Base-by-base conservation (phyloP, 352 stramenopile species). In the Globisporangium viniferum region DNA sequence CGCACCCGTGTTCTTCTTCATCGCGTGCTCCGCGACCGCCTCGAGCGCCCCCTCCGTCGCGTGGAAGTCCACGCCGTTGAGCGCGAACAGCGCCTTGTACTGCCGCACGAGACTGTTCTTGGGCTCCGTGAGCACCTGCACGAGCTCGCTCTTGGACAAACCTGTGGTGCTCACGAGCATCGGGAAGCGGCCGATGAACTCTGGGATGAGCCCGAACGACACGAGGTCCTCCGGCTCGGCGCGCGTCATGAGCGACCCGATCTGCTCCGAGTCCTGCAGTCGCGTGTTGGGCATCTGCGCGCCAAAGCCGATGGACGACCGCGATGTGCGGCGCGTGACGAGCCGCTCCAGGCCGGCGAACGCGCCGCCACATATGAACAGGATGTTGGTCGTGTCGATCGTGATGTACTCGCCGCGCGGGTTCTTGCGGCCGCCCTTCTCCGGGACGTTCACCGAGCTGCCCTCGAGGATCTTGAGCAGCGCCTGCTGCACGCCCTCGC, bases 381-480 rank as follows among this genome's bases (percentile, higher is more conserved):
- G 78, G 66, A 99, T 99, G 73, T 99, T 98, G 31, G 93, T 98
- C 61, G 97, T 99, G 79, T 99, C 97, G 70, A 99, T 99, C 66
- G 97, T 93, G 68, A 99, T 94, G 75, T 98, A 98, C 74, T 99
- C 97, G 68, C 92, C 95, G 46, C 93, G 86, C 33, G 96, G 96
- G 78, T 99, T 98, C 84, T 99, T 99, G 36, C 95, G 88, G 8
- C 95, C 96, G 59, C 93, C 90, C 74, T 98, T 98, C 76, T 99
- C 98, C 22, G 97, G 97, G 59, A 99, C 97, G 80, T 99, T 99
- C 31, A 99, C 94, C 18, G 97, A 82, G 72, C 95, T 98, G 35
- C 97, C 97, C 84, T 99, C 97, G 0, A 99, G 90, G 82, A 99
- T 99, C 87, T 99, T 99, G 55, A 99, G 84, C 69, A 99, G 80